Conservation (phyloP, 83 land plant genomes). For the Picea mariana region DNA sequence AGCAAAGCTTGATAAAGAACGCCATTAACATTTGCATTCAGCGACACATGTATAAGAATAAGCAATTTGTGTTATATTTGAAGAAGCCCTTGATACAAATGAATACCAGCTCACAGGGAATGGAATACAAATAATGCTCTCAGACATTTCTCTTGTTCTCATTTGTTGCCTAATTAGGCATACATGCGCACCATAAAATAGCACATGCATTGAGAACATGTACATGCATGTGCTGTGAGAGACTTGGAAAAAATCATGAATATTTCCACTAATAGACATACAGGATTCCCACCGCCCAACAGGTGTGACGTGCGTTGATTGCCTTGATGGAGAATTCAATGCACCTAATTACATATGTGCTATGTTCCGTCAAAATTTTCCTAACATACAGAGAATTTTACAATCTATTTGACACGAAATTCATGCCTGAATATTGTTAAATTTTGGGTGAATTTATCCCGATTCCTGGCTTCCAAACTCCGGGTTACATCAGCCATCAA, state of each 20-base stretch:
- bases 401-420: slow-evolving; percentile 71
- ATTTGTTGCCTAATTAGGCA: slow-evolving; percentile 15
- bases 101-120: slow-evolving; percentile 15
- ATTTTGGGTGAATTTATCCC: slow-evolving; percentile 95
- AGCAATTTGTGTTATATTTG: slow-evolving; percentile 10
- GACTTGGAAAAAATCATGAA: slow-evolving; percentile 12
- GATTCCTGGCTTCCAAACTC: slow-evolving; percentile 85
- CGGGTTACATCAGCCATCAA: slow-evolving; percentile 89
- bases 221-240: not conserved
- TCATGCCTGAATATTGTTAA: slow-evolving; percentile 88
- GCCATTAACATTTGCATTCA: too few relatives aligned
- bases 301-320: not conserved
- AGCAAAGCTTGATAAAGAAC: too few relatives aligned
- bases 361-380: slow-evolving; percentile 3
- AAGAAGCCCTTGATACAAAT: slow-evolving; percentile 12
- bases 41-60: not conserved
- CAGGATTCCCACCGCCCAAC: slow-evolving; percentile 9
- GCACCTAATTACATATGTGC: not conserved
- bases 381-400: slow-evolving; percentile 19
- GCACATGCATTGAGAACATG: slow-evolving; percentile 1
- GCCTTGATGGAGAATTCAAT: slow-evolving; percentile 11
- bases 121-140: slow-evolving; percentile 19
- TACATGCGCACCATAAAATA: slow-evolving; percentile 10
- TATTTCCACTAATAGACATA: slow-evolving; percentile 8
- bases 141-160: slow-evolving; percentile 7